Evolutionary conservation across 352 stramenopile species (phyloP).

Genomic region (Pythium monospermum): DNA sequence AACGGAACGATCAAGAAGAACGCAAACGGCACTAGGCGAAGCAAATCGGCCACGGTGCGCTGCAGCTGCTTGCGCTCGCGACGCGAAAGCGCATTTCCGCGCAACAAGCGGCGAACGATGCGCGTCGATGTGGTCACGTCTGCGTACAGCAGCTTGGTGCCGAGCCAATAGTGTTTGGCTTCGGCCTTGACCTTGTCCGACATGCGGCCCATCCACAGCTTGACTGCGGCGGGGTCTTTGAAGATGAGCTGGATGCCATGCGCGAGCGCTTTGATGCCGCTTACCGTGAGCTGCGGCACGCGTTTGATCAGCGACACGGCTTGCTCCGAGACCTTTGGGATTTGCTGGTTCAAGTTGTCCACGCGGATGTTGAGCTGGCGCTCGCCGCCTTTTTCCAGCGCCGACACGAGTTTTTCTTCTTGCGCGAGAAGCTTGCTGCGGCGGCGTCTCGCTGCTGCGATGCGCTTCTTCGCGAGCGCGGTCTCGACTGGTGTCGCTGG

Average conservation of each 20-base stretch:
- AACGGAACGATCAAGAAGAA: slow-evolving; percentile 98
- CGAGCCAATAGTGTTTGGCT: slow-evolving; percentile 96
- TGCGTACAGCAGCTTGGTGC: slow-evolving; percentile 94
- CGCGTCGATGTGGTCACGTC: slow-evolving; percentile 93
- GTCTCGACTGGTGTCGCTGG: slow-evolving; percentile 29
- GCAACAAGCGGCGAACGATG: slow-evolving; percentile 89
- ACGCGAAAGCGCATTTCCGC: slow-evolving; percentile 91
- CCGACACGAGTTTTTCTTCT: slow-evolving; percentile 74
- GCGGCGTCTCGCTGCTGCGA: slow-evolving; percentile 56
- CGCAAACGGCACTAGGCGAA: slow-evolving; percentile 96
- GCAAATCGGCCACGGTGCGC: slow-evolving; percentile 94
- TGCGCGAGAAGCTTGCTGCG: slow-evolving; percentile 79
- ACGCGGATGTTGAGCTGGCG: slow-evolving; percentile 75
- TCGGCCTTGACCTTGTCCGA: slow-evolving; percentile 88
- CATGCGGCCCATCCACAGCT: slow-evolving; percentile 50
- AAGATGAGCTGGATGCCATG: slow-evolving; percentile 55
- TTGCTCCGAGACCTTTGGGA: slow-evolving; percentile 69
- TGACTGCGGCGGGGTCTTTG: slow-evolving; percentile 56
- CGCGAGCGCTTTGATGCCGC: slow-evolving; percentile 48
- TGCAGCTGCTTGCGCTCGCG: slow-evolving; percentile 97
- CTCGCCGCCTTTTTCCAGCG: slow-evolving; percentile 74
- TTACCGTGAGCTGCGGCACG: slow-evolving; percentile 51
- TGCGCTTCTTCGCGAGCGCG: slow-evolving; percentile 74
- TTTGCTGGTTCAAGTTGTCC: slow-evolving; percentile 67
- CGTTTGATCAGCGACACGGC: slow-evolving; percentile 65